Conservation (phyloP, 31 red algal genomes). For the Asparagopsis taxiformis region DNA sequence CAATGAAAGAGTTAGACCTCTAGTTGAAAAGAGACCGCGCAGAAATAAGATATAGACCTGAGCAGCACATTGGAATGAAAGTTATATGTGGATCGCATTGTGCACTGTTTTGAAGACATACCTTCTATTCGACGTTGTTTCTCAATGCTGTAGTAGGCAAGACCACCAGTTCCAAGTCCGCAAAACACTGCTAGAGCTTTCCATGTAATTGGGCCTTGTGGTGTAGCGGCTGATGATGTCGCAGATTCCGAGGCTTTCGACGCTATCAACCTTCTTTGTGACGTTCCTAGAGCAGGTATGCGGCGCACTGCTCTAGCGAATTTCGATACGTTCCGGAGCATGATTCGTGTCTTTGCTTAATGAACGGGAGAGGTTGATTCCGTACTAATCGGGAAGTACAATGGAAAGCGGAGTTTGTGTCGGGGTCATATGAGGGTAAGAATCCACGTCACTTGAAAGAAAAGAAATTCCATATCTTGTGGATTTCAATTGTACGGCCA, state of each 20-base stretch:
- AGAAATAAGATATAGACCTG: not conserved
- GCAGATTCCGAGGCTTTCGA: not conserved
- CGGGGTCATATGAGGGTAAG: no score
- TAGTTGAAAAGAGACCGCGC: not conserved
- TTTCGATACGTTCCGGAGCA: not conserved
- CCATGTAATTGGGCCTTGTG: conserved; percentile 74
- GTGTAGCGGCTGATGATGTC: not conserved
- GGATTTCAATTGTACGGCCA: no score
- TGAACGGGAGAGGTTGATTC: no score
- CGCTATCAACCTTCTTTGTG: not conserved
- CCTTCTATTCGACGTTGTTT: conserved; percentile 64
- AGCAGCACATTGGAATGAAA: not conserved
- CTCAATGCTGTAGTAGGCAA: conserved; percentile 70
- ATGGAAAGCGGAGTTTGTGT: no score
- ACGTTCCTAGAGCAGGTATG: not conserved
- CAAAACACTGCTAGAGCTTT: conserved; percentile 48
- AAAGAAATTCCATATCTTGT: no score
- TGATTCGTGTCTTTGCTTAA: not conserved
- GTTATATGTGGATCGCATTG: not conserved
- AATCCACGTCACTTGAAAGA: no score
- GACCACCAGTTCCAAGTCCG: conserved; percentile 55
- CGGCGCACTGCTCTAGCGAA: not conserved
- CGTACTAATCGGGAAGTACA: no score
- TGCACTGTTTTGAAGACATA: conserved; percentile 7
- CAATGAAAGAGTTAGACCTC: not conserved